phyloP scores from a whole-genome alignment of 768 basidiomycete genomes.

The Sporobolomyces phaffii region DNA sequence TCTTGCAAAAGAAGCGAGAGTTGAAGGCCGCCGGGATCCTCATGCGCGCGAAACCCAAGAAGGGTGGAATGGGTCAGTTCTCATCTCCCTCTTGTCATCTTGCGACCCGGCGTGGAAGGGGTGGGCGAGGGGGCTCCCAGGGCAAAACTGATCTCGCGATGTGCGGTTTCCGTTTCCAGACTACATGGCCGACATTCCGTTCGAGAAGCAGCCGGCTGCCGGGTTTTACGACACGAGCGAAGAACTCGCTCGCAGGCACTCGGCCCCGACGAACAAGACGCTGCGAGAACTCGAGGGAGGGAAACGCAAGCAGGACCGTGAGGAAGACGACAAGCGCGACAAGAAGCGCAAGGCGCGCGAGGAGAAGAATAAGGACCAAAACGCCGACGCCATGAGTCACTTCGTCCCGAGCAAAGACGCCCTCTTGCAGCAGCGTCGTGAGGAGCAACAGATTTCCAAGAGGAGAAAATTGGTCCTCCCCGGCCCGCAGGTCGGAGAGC shows the following conservation, averaged over 20 bases:
- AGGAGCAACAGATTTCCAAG: slow-evolving; percentile 89
- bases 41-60: slow-evolving; percentile 91
- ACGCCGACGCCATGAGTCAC: slow-evolving; percentile 64
- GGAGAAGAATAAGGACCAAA: slow-evolving; percentile 37
- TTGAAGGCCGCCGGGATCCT: slow-evolving; percentile 97
- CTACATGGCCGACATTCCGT: slow-evolving; percentile 98
- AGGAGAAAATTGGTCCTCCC: slow-evolving; percentile 78
- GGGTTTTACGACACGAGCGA: slow-evolving; percentile 97
- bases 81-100: neutral
- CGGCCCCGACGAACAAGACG: slow-evolving; percentile 55
- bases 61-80: slow-evolving; percentile 74
- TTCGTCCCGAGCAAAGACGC: slow-evolving; percentile 96
- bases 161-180: too few species aligned
- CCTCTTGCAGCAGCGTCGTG: slow-evolving; percentile 65
- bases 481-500: slow-evolving; percentile 83
- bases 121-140: too few species aligned
- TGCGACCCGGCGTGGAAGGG: too few species aligned
- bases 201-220: slow-evolving; percentile 89
- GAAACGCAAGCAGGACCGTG: slow-evolving; percentile 88
- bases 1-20: slow-evolving; percentile 94
- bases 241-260: slow-evolving; percentile 75
- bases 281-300: slow-evolving; percentile 50
- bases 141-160: too few species aligned
- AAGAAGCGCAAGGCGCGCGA: slow-evolving; percentile 74
- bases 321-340: slow-evolving; percentile 88